Percentiles rank a stretch among this genome's conserved stretches.
These are phyloP conservation scores for Carex parvula DNA, from an alignment of 176 grass and related monocot species.

Conservation along the genomic window DNA sequence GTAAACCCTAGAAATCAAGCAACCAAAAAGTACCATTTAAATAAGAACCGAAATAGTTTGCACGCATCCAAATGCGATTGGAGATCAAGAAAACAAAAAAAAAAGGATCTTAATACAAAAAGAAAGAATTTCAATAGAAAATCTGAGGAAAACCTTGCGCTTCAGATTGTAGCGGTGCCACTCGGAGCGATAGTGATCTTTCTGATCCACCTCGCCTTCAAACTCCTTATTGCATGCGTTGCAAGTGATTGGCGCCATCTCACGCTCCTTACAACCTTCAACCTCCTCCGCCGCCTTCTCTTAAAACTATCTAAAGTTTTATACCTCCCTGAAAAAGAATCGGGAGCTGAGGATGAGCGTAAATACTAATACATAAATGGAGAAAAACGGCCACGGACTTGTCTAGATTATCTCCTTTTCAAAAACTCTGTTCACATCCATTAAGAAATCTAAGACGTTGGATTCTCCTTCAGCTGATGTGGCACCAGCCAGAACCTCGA, in stretches of 20 bases:
- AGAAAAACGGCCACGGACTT: not conserved
- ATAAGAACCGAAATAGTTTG: not conserved
- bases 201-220: slow-evolving; percentile 65
- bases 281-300: not conserved
- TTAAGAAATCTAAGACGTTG: not conserved
- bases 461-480: not conserved
- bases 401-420: not conserved
- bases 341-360: not conserved
- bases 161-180: slow-evolving; percentile 99
- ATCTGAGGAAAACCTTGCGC: slow-evolving; percentile 64
- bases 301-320: not conserved
- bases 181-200: slow-evolving; percentile 83
- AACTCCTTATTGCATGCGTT: slow-evolving; percentile 91
- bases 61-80: not conserved
- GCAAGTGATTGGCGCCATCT: slow-evolving; percentile 71
- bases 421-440: not conserved
- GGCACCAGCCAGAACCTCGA: not conserved
- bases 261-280: not conserved
- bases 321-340: not conserved
- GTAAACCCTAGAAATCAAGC: slow-evolving; percentile 27
- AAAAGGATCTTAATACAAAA: not conserved
- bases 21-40: not conserved
- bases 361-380: not conserved
- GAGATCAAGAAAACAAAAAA: not conserved
- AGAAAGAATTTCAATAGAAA: not conserved